Percentiles rank a stretch among this genome's conserved stretches.
Evolutionary conservation across 2,329 filamentous ascomycete species (phyloP).

Genomic region (Talaromyces funiculosus): DNA sequence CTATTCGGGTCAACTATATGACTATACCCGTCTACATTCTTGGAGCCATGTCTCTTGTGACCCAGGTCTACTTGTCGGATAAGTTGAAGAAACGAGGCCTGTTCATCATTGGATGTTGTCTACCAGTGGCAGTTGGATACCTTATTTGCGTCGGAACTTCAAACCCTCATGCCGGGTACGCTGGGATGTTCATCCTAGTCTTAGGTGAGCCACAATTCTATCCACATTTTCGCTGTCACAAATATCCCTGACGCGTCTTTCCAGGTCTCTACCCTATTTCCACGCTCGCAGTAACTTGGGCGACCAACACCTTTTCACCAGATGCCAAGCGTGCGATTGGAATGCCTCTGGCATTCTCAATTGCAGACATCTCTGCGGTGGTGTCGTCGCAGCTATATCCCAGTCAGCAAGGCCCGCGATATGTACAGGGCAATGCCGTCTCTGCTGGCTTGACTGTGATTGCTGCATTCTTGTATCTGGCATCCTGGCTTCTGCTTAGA

Average conservation of each 20-base stretch:
- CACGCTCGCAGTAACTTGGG: constrained; percentile 6
- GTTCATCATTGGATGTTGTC: constrained; percentile 5
- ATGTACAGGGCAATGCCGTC: constrained; percentile 5
- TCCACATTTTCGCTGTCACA: not conserved
- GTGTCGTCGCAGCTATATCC: constrained; percentile 9
- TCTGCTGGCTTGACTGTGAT: constrained; percentile 7
- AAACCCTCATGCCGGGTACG: constrained; percentile 1
- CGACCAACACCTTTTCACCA: not conserved
- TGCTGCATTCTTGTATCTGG: not conserved
- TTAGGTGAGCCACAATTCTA: not conserved
- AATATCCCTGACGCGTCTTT: too few species aligned
- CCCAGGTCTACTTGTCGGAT: not conserved
- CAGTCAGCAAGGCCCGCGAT: not conserved
- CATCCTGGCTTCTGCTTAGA: not conserved
- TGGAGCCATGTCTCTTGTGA: constrained; percentile 6
- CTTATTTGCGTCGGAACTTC: constrained; percentile 3
- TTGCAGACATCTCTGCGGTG: constrained; percentile 2
- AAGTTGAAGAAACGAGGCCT: not conserved
- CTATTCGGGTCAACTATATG: constrained; percentile 3
- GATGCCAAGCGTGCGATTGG: constrained; percentile 5
- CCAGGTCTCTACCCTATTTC: constrained; percentile 6
- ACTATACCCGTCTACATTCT: constrained; percentile 9
- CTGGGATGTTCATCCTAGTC: constrained; percentile 10
- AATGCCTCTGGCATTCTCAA: constrained; percentile 6
- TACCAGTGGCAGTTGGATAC: constrained; percentile 4